Base-by-base conservation (phyloP, 208 protist species). In the Strigomonas galati region DNA sequence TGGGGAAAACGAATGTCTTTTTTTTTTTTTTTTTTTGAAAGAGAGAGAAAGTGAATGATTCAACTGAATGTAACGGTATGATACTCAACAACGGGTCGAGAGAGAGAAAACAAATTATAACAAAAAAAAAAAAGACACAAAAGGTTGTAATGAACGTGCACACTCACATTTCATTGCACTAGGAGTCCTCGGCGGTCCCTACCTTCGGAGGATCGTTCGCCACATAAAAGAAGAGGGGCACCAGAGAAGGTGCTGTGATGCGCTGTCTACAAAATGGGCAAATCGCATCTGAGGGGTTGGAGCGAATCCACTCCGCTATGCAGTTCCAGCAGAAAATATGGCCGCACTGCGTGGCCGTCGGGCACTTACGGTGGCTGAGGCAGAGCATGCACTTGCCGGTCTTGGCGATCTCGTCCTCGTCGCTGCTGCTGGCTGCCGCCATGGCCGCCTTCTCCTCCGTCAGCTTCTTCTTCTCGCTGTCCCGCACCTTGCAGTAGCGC, bases 241-340 rank as follows among this genome's bases (percentile, higher is more conserved):
- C 87, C 19, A 91, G 73, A 12, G 86, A 85, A 63, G 83, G 75
- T 17, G 81, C 51, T 26, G 85, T 89, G 69, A 95, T 92, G 62
- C 71, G 83, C 68, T 92, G 82, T 6, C 90, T 76, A 67, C 90
- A 95, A 62, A 95, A 87, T n/a, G 90, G 90, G 54, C 90, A 95
- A 2, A 87, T 70, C 0, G 87, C 87, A 28, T 90, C 81, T 15
- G 81, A 71, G 17, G 86, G 76, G 59, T 87, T 91, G n/a, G 84
- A 85, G 55, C 78, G 85, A 58, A 92, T 92, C 83, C 85, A 93
- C 70, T 91, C 86, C 24, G 83, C 74, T 32, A 93, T 83, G 66
- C 90, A 95, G n/a, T 72, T 68, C 87, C 90, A 95, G 69, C 90
- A 95, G 64, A 93, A 95, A 9, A 93, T 79, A 62, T 95, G 90